A percentile compares a stretch with the other conserved stretches of the same genome.
These are phyloP conservation scores for Peziza echinospora DNA, from an alignment of 495 filamentous ascomycete species.

Conservation along the genomic window DNA sequence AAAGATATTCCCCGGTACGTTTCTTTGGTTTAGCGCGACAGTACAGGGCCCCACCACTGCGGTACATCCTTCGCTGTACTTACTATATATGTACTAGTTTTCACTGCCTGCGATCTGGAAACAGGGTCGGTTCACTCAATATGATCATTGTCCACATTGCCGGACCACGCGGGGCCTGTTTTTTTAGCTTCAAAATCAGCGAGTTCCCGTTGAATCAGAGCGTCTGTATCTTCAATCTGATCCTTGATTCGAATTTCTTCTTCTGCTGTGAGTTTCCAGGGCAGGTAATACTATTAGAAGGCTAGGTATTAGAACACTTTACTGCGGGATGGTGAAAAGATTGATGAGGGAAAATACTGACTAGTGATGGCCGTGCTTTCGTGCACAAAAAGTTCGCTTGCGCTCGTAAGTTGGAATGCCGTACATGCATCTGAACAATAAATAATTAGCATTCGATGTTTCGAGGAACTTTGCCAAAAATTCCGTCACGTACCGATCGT, in stretches of 20 bases:
- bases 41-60: too few species aligned
- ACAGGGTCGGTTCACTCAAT: too few species aligned
- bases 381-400: conserved; percentile 60
- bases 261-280: conserved; percentile 48
- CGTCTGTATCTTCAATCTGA: conserved; percentile 37
- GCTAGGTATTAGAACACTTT: conserved; percentile 12
- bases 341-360: conserved; percentile 36
- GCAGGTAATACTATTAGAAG: conserved; percentile 54
- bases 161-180: too few species aligned
- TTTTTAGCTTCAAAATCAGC: conserved; percentile 30
- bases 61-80: too few species aligned
- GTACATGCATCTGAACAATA: conserved; percentile 60
- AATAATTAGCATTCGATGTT: conserved; percentile 15
- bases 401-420: conserved; percentile 49
- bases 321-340: not conserved
- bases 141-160: too few species aligned
- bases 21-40: too few species aligned
- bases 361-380: conserved; percentile 49
- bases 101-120: too few species aligned
- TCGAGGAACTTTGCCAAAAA: not conserved
- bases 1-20: too few species aligned
- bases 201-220: conserved; percentile 28
- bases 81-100: too few species aligned
- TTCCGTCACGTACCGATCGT: conserved; percentile 41
- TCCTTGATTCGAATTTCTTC: conserved; percentile 39